A percentile compares a stretch with the other conserved stretches of the same genome.
Conservation (phyloP, 2,329 filamentous ascomycete genomes). For the Westerdykella aurantiaca region DNA sequence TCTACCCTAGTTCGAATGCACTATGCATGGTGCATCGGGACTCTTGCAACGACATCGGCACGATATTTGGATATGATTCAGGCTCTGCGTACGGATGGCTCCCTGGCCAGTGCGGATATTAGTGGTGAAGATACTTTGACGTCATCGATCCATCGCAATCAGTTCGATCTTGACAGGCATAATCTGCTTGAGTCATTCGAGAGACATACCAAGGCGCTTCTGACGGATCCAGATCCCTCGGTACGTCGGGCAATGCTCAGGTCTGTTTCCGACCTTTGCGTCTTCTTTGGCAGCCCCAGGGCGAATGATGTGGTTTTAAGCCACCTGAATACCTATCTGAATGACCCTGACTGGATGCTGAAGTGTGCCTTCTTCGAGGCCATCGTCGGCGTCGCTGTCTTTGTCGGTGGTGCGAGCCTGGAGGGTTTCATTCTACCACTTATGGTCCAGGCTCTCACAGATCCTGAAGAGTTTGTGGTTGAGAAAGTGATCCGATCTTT, state of each 20-base stretch:
- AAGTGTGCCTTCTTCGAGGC: slow-evolving; percentile 97
- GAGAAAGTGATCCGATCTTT: slow-evolving; percentile 85
- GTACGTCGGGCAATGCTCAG: slow-evolving; percentile 87
- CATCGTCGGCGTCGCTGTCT: slow-evolving; percentile 85
- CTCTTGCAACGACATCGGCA: slow-evolving; percentile 76
- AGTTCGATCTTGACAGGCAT: slow-evolving; percentile 80
- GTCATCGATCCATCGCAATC: slow-evolving; percentile 65
- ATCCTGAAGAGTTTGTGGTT: slow-evolving; percentile 89
- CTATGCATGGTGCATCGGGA: slow-evolving; percentile 88
- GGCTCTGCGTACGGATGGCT: slow-evolving; percentile 75
- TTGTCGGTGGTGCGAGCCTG: slow-evolving; percentile 79
- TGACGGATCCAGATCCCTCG: slow-evolving; percentile 78
- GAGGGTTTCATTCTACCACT: slow-evolving; percentile 94
- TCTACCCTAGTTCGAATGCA: slow-evolving; percentile 75
- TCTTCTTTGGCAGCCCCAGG: slow-evolving; percentile 89
- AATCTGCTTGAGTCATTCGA: slow-evolving; percentile 84
- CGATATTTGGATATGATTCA: slow-evolving; percentile 88
- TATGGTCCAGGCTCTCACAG: slow-evolving; percentile 90
- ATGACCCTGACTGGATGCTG: slow-evolving; percentile 92
- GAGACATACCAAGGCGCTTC: slow-evolving; percentile 76
- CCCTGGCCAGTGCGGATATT: slow-evolving; percentile 69
- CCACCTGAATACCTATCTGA: slow-evolving; percentile 94
- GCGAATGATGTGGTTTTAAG: slow-evolving; percentile 95
- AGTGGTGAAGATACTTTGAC: slow-evolving; percentile 71
- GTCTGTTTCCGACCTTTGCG: slow-evolving; percentile 84